Percentiles rank a stretch among this genome's conserved stretches.
Evolutionary conservation across 1,284 basidiomycete species (phyloP).

Genomic region (Leccinum pallidistipes): DNA sequence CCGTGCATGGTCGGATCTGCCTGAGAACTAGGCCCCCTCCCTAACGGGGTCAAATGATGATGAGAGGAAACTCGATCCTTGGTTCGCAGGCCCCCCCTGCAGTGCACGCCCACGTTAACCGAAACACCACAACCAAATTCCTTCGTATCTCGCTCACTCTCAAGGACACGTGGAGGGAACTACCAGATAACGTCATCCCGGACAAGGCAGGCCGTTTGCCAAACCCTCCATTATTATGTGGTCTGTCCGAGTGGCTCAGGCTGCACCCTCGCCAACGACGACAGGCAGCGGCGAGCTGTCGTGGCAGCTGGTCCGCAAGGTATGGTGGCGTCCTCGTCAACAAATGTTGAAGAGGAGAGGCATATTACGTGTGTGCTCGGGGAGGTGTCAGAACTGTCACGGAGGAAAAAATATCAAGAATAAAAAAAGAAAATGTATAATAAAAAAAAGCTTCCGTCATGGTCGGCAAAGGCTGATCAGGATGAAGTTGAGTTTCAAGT

Average conservation of each 20-base stretch:
- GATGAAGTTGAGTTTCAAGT: conserved; percentile 36
- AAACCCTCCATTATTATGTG: not conserved
- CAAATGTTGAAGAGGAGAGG: not conserved
- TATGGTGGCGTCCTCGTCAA: conserved; percentile 10
- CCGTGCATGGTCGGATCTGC: conserved; percentile 29
- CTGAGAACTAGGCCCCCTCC: conserved; percentile 27
- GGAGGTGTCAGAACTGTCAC: conserved; percentile 23
- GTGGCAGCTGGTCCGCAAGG: not conserved
- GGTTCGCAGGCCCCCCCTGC: conserved; percentile 17
- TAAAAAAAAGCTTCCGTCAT: conserved; percentile 26
- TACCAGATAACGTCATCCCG: conserved; percentile 16
- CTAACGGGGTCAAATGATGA: conserved; percentile 21
- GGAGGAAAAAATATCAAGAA: conserved; percentile 21
- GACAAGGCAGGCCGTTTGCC: conserved; percentile 10
- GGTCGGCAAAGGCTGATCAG: conserved; percentile 34
- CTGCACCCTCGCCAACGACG: not conserved
- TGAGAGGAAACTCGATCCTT: conserved; percentile 15
- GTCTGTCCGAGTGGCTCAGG: not conserved
- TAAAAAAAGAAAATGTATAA: not conserved
- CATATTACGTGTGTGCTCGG: conserved; percentile 29
- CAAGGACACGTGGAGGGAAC: conserved; percentile 13
- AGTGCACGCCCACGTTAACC: conserved; percentile 19
- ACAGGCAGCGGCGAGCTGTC: not conserved
- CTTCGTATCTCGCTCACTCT: conserved; percentile 11
- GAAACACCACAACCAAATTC: conserved; percentile 13